Conservation (phyloP, 1,139 yeast species). For the Pichia sp. region DNA sequence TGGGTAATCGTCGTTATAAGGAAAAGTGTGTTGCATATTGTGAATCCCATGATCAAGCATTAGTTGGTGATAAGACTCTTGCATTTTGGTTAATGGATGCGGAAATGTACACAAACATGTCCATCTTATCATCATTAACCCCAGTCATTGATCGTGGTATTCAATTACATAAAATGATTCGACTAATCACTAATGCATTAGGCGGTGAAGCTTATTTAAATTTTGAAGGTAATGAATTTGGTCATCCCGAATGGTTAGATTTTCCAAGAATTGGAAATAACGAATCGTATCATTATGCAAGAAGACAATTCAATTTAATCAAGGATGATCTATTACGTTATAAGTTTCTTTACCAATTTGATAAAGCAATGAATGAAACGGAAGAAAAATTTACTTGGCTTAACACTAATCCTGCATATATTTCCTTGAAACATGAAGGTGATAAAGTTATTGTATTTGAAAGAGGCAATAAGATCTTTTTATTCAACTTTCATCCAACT, state of each 20-base stretch:
- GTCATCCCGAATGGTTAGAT: slow-evolving; percentile 98
- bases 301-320: slow-evolving; percentile 85
- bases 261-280: slow-evolving; percentile 88
- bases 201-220: slow-evolving; percentile 97
- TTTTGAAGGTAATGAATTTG: slow-evolving; percentile 97
- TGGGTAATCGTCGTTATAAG: slow-evolving; percentile 81
- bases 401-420: slow-evolving; percentile 64
- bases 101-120: slow-evolving; percentile 97
- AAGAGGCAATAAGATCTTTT: slow-evolving; percentile 74
- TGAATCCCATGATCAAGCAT: slow-evolving; percentile 95
- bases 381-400: slow-evolving; percentile 71
- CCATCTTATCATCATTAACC: slow-evolving; percentile 62
- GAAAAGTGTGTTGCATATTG: slow-evolving; percentile 91
- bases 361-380: slow-evolving; percentile 71
- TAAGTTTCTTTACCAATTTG: slow-evolving; percentile 70
- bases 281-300: slow-evolving; percentile 87
- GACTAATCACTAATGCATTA: slow-evolving; percentile 75
- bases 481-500: slow-evolving; percentile 85
- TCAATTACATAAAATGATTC: slow-evolving; percentile 82
- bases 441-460: slow-evolving; percentile 89
- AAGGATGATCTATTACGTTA: slow-evolving; percentile 78
- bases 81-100: slow-evolving; percentile 99
- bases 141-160: slow-evolving; percentile 82
- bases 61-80: slow-evolving; percentile 92
- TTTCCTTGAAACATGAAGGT: slow-evolving; percentile 78